Base-by-base conservation (phyloP, 2,329 filamentous ascomycete species). In the Fusarium sp. region DNA sequence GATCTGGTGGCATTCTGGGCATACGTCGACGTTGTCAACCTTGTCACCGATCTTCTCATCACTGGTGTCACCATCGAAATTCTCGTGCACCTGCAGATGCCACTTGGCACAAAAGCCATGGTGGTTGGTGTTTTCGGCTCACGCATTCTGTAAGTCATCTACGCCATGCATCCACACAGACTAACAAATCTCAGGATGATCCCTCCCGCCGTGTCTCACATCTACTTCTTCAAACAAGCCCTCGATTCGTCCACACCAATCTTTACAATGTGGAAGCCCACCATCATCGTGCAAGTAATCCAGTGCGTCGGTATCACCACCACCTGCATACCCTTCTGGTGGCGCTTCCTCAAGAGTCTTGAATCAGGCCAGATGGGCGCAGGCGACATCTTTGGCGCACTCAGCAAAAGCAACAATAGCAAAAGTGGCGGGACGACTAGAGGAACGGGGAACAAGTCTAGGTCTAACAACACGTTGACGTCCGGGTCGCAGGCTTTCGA, bases 191-290 rank as follows among this genome's bases (percentile, higher is more conserved):
- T 7, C 10, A 67, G 64, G 29, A 53, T 50, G n/a, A 67, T 67
- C 3, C 41, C 62, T 5, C 62, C 54, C 15, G 27, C 46, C 2
- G 44, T 67, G 33, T 67, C 18, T 25, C 64, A 67, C 41, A 62
- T 67, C 12, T 12, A 52, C 8, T 67, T 61, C 35, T 61, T 61
- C 25, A 50, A 29, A 2, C 35, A 36, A 12, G 46, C 64, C 1
- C 2, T 67, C 12, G 38, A 60, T 15, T 67, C 64, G 13, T 6
- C 41, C 11, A 47, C 8, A 1, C 53, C 46, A 0, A 67, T 62
- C 10, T 67, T 67, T 10, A 47, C 59, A 17, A 67, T 67, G 62
- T 67, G 62, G 64, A 67, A 17, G 25, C 31, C 62, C 22, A 47
- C 39, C 11, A 13, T 67, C 4, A 67, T 67, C 17, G 36, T 66